phyloP scores from a whole-genome alignment of 2,329 filamentous ascomycete genomes.

The Talaromyces sp. region DNA sequence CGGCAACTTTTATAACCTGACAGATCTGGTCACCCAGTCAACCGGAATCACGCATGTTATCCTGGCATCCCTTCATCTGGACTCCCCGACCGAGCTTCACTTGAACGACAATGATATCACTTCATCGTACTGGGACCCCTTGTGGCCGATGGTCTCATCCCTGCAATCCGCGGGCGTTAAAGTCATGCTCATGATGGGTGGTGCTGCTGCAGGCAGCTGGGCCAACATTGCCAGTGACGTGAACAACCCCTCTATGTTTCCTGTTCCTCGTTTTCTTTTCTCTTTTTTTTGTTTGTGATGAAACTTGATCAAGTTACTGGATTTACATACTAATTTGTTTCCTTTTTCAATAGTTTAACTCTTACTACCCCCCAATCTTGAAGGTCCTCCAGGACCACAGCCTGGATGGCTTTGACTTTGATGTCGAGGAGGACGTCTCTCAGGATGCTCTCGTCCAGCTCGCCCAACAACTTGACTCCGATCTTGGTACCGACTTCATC shows the following conservation, averaged over 20 bases:
- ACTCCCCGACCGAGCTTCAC: constrained; percentile 46
- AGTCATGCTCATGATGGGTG: constrained; percentile 51
- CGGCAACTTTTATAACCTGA: constrained; percentile 39
- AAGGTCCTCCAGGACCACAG: constrained; percentile 20
- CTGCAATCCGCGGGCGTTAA: constrained; percentile 49
- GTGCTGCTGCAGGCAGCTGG: constrained; percentile 49
- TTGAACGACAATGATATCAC: constrained; percentile 47
- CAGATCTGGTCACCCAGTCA: constrained; percentile 42
- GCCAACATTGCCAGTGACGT: constrained; percentile 26
- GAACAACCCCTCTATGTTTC: background rate
- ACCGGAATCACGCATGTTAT: constrained; percentile 45
- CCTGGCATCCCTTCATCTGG: constrained; percentile 49
- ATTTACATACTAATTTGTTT: background rate
- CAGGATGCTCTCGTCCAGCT: constrained; percentile 31
- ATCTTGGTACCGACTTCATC: constrained; percentile 61
- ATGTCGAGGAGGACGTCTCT: constrained; percentile 42
- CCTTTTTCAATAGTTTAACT: constrained; percentile 34
- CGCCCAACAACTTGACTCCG: constrained; percentile 48
- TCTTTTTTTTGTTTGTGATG: background rate
- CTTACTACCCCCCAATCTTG: constrained; percentile 45
- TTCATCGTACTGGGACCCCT: constrained; percentile 9
- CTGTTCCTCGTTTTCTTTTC: no score
- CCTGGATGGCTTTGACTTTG: constrained; percentile 42
- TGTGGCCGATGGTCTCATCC: constrained; percentile 49
- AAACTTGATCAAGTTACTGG: no score